Base-by-base conservation (phyloP, 805 yeast genomes). In the Teunomyces stri region DNA sequence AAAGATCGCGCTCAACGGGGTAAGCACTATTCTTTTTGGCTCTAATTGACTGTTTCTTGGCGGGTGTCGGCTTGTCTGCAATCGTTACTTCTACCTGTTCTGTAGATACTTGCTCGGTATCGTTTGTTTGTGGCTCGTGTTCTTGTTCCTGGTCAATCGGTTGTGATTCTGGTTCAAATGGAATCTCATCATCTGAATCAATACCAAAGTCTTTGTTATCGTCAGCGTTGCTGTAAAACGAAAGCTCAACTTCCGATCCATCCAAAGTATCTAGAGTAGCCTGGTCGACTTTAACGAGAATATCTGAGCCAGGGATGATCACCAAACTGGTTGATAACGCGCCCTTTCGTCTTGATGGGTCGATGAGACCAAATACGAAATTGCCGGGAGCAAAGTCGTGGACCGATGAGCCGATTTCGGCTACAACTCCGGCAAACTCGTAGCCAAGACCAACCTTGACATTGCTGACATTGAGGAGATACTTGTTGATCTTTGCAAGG, bases 381-480 rank as follows among this genome's bases (percentile, higher is more conserved):
- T 82, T 87, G 33, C 91, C 92, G 20, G 69, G 78, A 6, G 62
- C 64, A 56, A 60, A 83, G 16, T 43, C 56, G 21, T 51, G 49
- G 29, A 70, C 56, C n/a, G 68, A 66, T 10, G 62, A 58, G 6
- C 92, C 92, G 16, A 82, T 80, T 25, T 75, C 74, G 3, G 72
- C 70, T 25, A 87, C 68, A 4, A 66, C 66, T 18, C 95, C 95
- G 20, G 81, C 68, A 61, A 78, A 87, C 52, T 85, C 91, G 55
- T 85, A 78, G 1, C 94, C 94, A 25, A 84, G 61, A 6, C 91
- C 90, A 6, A 72, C 59, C 53, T 81, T 76, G 48, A 76, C 79
- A 35, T 80, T 78, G 33, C 79, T 75, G 44, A 80, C 63, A 51
- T 81, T 79, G 21, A 73, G 62, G 13, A 72, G 59, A 56, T 81